Base-by-base conservation (phyloP, 371 early-diverging fungal genomes). In the Haplosporangium sp. region DNA sequence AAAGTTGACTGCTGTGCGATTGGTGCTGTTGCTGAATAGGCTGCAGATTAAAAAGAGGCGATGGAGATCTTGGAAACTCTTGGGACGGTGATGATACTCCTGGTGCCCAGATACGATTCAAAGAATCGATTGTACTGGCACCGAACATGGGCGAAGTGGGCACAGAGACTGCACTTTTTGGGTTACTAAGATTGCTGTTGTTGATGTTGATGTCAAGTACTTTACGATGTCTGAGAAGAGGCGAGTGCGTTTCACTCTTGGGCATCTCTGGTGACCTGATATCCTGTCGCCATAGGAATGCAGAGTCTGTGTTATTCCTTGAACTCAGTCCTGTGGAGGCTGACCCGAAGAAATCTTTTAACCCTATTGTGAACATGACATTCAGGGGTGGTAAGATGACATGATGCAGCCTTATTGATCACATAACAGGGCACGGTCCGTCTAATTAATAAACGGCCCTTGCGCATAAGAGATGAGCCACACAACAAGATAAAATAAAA, bases 61-160 rank as follows among this genome's bases (percentile, higher is more conserved):
- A 96, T 20, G 94, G 93, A 8, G 96, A 93, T 50, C 94, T 87
- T 10, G 95, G 95, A 67, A 93, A 95, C 72, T 95, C 95, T 77
- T 88, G 69, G 1, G 60, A 17, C 39, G 55, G 55, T 9, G 70
- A 74, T 19, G 77, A 67, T 2, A 79, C 71, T 15, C 72, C 72
- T 0, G 82, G 82, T 34, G 82, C 76, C 82, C 82, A 81, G 35
- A 81, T 81, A 56, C 72, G 82, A 66, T 71, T 81, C 62, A 81
- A 69, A 55, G 74, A 76, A 10, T 81, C 82, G 0, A 69, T 65
- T 4, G 76, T 65, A 58, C 69, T 75, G 4, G 76, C 75, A 15
- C 72, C 56, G 53, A 81, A 81, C 20, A 71, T 38, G 8, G 82
- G 82, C 1, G 82, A 81, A 34, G 69, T 81, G 19, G 82, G 82